Evolutionary conservation across 352 stramenopile genomes (phyloP).

Genomic region (Pythium rhizo-oryzae): DNA sequence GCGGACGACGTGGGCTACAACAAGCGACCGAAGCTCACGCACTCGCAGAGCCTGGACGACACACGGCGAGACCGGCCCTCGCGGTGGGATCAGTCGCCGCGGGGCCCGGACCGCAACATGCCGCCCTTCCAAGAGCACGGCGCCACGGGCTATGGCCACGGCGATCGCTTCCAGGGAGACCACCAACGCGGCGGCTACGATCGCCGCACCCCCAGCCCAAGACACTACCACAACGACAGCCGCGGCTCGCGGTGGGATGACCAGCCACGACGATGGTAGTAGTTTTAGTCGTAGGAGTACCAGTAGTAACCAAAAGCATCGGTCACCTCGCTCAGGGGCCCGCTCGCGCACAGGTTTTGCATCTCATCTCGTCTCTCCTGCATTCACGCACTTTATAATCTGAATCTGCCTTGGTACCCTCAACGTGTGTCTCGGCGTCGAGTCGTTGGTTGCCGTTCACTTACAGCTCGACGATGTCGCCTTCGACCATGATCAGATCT

Average conservation of each 20-base stretch:
- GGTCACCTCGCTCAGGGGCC: too few relatives aligned
- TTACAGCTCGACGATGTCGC: slow-evolving; percentile 38
- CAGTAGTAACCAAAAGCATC: not conserved
- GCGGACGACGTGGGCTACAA: slow-evolving; percentile 18
- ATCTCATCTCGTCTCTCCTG: not conserved
- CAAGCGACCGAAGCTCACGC: slow-evolving; percentile 65
- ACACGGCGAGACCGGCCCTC: slow-evolving; percentile 38
- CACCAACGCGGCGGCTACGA: slow-evolving; percentile 4
- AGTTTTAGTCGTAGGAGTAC: not conserved
- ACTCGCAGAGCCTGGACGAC: slow-evolving; percentile 64
- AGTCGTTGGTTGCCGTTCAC: not conserved
- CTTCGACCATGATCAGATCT: slow-evolving; percentile 37
- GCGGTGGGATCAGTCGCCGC: slow-evolving; percentile 38
- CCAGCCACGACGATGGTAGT: slow-evolving; percentile 23
- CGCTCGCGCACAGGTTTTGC: too few relatives aligned
- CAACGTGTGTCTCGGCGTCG: not conserved
- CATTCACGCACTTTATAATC: too few relatives aligned
- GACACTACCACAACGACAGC: slow-evolving; percentile 8
- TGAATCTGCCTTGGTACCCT: too few relatives aligned
- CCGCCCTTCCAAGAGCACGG: slow-evolving; percentile 9
- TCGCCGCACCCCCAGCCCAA: slow-evolving; percentile 6
- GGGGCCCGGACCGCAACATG: slow-evolving; percentile 1
- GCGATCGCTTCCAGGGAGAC: slow-evolving; percentile 16
- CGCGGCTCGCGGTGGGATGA: slow-evolving; percentile 21
- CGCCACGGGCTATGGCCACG: slow-evolving; percentile 7